phyloP scores from a whole-genome alignment of 148 eudicot species.

The Dianthus caryophyllus region DNA sequence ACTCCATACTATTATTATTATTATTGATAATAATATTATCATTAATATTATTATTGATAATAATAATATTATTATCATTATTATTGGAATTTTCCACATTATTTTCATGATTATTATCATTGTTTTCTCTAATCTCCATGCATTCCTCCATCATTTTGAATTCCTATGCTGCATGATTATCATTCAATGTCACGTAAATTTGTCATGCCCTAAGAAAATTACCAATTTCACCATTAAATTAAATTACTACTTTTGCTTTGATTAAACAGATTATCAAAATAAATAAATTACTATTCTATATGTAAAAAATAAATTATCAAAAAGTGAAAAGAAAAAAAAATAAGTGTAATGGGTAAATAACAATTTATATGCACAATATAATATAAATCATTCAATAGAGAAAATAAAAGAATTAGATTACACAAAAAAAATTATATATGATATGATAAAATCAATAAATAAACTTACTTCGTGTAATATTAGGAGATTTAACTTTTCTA shows the following conservation, averaged over 20 bases:
- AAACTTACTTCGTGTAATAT: neutral
- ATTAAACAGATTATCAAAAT: no score
- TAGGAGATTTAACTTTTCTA: neutral
- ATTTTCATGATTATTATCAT: no score
- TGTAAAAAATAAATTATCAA: no score
- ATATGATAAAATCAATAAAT: neutral
- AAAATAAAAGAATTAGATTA: no score
- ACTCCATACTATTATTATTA: constrained; percentile 2
- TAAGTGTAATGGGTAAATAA: neutral
- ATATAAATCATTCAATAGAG: no score
- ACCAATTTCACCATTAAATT: neutral
- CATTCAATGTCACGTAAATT: neutral
- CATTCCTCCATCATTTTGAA: neutral
- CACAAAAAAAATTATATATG: neutral
- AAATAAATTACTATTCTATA: no score
- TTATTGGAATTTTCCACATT: neutral
- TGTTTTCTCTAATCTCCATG: neutral
- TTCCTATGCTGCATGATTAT: constrained; percentile 1
- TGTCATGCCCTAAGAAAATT: neutral
- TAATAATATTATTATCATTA: neutral
- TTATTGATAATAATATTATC: neutral
- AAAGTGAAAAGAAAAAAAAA: neutral
- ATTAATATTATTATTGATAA: neutral
- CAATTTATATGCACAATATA: no score
- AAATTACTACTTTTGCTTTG: neutral